A percentile compares a stretch with the other conserved stretches of the same genome.
Evolutionary conservation across 441 rosid genomes (phyloP).

Genomic region (Flueggea neowawraea): DNA sequence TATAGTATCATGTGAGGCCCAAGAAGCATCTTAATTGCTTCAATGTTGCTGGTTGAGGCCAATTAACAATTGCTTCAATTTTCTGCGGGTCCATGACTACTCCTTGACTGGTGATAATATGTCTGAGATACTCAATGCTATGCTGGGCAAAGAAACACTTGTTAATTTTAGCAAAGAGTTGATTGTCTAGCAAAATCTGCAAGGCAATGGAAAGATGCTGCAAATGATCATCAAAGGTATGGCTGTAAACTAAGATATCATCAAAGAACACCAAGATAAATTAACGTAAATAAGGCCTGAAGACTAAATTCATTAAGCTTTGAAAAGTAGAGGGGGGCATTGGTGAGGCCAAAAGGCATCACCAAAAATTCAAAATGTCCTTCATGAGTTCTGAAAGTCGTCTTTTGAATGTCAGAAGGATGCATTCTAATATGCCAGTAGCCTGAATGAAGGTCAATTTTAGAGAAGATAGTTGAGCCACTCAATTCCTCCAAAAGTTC

Average conservation of each 20-base stretch:
- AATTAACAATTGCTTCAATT: not conserved
- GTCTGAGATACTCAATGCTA: not conserved
- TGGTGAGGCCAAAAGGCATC: constrained; percentile 1
- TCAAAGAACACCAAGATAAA: not conserved
- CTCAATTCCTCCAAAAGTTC: not conserved
- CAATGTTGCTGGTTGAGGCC: not conserved
- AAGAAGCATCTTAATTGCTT: not conserved
- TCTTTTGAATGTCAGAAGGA: not conserved
- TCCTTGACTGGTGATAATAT: not conserved
- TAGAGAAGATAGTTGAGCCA: not conserved
- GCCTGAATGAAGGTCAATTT: not conserved
- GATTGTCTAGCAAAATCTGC: not conserved
- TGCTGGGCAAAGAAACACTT: not conserved
- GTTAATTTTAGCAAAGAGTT: not conserved
- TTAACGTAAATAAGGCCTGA: not conserved
- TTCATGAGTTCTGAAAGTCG: not conserved
- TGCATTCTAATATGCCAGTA: constrained; percentile 3
- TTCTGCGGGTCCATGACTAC: not conserved
- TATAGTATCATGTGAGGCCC: not conserved
- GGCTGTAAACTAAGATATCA: constrained; percentile 7
- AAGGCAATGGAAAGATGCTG: not conserved
- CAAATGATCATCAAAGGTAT: not conserved
- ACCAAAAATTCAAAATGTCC: not conserved
- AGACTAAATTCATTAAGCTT: not conserved
- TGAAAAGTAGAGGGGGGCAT: constrained; percentile 1